A percentile compares a stretch with the other conserved stretches of the same genome.
Conservation (phyloP, 129 eudicot species). For the Kitagawia praeruptora region DNA sequence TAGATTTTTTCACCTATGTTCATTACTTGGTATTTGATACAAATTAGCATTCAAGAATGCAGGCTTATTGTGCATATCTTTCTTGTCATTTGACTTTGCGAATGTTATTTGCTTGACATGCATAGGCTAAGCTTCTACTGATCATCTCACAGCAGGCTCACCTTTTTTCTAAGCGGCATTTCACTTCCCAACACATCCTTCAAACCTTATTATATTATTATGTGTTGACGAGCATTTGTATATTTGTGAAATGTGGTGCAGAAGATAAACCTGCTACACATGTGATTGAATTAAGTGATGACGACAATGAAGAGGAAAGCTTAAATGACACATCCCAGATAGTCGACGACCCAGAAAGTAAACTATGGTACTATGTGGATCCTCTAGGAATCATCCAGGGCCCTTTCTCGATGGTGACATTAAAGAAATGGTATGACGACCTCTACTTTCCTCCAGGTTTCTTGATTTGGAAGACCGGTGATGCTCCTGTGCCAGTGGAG, state of each 20-base stretch:
- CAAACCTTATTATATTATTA: background rate
- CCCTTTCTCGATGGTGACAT: conserved; percentile 42
- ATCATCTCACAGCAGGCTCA: background rate
- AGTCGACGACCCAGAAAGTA: conserved; percentile 16
- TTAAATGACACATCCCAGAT: background rate
- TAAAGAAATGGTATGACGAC: conserved; percentile 52
- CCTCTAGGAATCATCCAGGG: conserved; percentile 62
- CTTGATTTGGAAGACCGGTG: conserved; percentile 59
- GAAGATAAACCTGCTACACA: background rate
- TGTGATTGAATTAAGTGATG: conserved; percentile 66
- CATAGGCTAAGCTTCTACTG: background rate
- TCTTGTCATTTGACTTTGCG: background rate
- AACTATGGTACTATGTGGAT: conserved; percentile 57
- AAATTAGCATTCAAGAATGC: background rate
- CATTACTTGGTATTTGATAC: background rate
- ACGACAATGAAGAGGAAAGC: conserved; percentile 22
- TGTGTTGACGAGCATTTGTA: background rate
- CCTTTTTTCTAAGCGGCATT: background rate
- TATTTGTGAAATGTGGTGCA: background rate
- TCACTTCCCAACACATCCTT: background rate
- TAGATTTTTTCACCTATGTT: background rate
- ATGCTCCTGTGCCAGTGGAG: conserved; percentile 39
- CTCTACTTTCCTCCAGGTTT: conserved; percentile 46
- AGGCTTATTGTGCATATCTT: background rate
- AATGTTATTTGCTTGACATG: background rate